A percentile compares a stretch with the other conserved stretches of the same genome.
Evolutionary conservation across 2,329 filamentous ascomycete genomes (phyloP).

Genomic region (Aspergillus udagawae): DNA sequence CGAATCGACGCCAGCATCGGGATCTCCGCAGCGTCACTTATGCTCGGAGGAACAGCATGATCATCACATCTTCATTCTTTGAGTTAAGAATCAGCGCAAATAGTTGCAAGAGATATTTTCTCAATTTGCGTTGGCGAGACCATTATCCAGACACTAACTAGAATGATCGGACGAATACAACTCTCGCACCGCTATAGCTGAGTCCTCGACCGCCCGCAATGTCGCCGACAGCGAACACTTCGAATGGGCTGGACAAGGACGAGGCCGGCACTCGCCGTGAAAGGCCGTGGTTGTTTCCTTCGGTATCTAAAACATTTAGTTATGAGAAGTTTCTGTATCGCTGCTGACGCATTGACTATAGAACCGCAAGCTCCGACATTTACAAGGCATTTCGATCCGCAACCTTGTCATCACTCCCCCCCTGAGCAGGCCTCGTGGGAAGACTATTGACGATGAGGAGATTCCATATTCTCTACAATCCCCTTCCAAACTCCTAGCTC

Average conservation of each 20-base stretch:
- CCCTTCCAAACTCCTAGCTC: constrained; percentile 61
- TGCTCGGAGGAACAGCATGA: neutral
- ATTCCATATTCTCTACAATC: constrained; percentile 64
- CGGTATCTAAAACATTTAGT: constrained; percentile 31
- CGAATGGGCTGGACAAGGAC: constrained; percentile 18
- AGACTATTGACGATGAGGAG: constrained; percentile 72
- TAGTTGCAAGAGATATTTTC: neutral
- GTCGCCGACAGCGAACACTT: constrained; percentile 16
- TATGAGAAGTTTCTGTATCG: neutral
- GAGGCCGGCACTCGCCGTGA: constrained; percentile 37
- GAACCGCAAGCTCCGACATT: constrained; percentile 84
- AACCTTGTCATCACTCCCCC: constrained; percentile 69
- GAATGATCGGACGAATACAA: constrained; percentile 15
- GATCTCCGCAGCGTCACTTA: constrained; percentile 2
- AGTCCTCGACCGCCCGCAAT: constrained; percentile 14
- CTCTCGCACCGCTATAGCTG: constrained; percentile 7
- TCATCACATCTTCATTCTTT: neutral
- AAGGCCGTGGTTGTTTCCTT: constrained; percentile 50
- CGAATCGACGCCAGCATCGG: constrained; percentile 7
- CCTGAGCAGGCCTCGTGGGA: constrained; percentile 48
- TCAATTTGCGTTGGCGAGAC: neutral
- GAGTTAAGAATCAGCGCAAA: neutral
- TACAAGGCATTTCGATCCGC: constrained; percentile 80
- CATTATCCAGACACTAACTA: constrained; percentile 1
- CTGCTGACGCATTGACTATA: constrained; percentile 30